Percentiles rank a stretch among this genome's conserved stretches.
Conservation (phyloP, 371 early-diverging fungal species). For the Parasitella parasitica region DNA sequence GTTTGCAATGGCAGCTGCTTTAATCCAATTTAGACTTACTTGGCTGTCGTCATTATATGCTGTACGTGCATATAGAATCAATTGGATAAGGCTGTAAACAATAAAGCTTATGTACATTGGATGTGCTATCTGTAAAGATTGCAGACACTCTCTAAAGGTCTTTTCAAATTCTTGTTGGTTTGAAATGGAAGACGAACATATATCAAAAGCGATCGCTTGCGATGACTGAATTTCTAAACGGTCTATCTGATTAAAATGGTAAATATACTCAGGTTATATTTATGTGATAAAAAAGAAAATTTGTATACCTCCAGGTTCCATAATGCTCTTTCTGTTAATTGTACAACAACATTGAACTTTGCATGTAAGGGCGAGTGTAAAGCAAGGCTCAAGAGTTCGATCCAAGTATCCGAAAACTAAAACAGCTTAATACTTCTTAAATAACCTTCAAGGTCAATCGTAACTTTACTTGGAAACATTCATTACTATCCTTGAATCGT, state of each 20-base stretch:
- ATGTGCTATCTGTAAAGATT: background rate
- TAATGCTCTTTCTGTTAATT: background rate
- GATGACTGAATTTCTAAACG: background rate
- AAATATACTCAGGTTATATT: too few relatives aligned
- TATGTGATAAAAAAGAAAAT: too few relatives aligned
- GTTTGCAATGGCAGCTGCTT: background rate
- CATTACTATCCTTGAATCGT: background rate
- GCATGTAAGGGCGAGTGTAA: background rate
- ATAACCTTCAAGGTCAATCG: background rate
- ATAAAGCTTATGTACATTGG: background rate
- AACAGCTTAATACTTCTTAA: background rate
- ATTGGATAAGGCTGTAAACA: background rate
- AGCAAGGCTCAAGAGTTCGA: background rate
- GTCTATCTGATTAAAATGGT: background rate
- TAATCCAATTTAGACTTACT: background rate
- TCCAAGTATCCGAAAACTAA: constrained; percentile 5
- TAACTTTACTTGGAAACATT: background rate
- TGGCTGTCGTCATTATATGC: background rate
- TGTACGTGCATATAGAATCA: background rate
- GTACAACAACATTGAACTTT: background rate
- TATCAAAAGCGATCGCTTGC: background rate
- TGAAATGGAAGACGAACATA: background rate
- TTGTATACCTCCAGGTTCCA: background rate
- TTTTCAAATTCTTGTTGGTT: background rate
- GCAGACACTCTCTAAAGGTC: background rate